Evolutionary conservation across 2,329 filamentous ascomycete species (phyloP).

Genomic region (Penicillium paneum): DNA sequence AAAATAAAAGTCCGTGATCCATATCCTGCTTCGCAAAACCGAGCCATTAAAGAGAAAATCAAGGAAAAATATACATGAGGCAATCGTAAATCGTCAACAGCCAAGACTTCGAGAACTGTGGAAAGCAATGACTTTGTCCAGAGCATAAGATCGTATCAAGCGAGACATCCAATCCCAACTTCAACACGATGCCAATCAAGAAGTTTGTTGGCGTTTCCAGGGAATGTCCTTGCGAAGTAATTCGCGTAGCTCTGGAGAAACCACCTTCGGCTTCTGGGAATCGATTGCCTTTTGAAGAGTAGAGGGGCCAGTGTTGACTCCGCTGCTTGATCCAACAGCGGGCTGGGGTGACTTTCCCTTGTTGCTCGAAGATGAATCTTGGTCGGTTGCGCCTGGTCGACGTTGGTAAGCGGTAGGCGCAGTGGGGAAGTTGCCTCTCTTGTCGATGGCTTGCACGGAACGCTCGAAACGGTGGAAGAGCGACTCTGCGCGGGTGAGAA

Average conservation of each 20-base stretch:
- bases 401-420: constrained; percentile 51
- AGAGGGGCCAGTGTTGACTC: constrained; percentile 21
- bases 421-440: constrained; percentile 78
- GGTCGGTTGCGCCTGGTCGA: constrained; percentile 33
- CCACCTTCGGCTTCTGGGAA: constrained; percentile 49
- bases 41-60: neutral
- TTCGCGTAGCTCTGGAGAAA: constrained; percentile 61
- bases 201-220: constrained; percentile 34
- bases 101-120: neutral
- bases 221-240: constrained; percentile 60
- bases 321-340: constrained; percentile 26
- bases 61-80: neutral
- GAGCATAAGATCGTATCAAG: neutral
- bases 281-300: constrained; percentile 18
- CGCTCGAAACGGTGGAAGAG: constrained; percentile 86
- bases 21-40: neutral
- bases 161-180: neutral
- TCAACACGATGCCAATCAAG: neutral
- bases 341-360: constrained; percentile 34
- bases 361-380: constrained; percentile 13
- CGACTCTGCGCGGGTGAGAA: constrained; percentile 80
- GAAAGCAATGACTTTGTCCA: neutral
- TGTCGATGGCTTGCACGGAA: constrained; percentile 86
- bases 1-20: neutral
- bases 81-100: constrained; percentile 5